Percentiles rank a stretch among this genome's conserved stretches.
These are phyloP conservation scores for Celoporthe dispersa DNA, from an alignment of 2,329 filamentous ascomycete species.

Conservation along the genomic window DNA sequence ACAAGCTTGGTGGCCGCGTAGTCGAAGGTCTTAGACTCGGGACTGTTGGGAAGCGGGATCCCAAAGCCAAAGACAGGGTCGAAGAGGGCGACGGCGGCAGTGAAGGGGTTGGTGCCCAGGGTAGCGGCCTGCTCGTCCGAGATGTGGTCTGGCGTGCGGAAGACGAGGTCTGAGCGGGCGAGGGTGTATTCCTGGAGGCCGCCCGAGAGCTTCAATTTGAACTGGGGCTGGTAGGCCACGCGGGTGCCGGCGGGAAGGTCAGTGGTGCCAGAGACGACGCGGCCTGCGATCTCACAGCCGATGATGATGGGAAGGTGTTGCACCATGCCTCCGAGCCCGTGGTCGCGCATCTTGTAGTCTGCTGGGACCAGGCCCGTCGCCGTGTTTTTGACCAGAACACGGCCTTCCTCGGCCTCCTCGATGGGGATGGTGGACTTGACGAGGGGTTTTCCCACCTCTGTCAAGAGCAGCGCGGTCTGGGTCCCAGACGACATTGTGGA, in stretches of 20 bases:
- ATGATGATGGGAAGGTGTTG: neutral
- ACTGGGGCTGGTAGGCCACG: neutral
- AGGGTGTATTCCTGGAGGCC: conserved; percentile 2
- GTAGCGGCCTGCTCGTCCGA: neutral
- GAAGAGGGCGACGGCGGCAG: neutral
- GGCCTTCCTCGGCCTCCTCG: neutral
- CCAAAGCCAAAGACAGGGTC: conserved; percentile 2
- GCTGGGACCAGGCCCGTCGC: neutral
- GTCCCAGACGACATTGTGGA: conserved; percentile 1
- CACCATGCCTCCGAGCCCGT: neutral
- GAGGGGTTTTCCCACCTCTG: conserved; percentile 1
- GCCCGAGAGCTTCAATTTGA: neutral
- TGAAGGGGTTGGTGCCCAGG: neutral
- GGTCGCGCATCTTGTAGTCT: neutral
- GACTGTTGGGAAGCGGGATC: neutral
- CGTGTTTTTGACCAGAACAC: neutral
- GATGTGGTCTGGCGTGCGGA: neutral
- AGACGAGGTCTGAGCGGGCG: neutral
- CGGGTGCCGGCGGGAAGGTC: neutral
- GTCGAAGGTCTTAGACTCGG: neutral
- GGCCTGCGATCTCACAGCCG: conserved; percentile 5
- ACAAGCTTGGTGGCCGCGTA: neutral
- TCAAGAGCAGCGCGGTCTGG: conserved; percentile 8
- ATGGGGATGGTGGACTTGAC: neutral
- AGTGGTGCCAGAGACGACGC: neutral